These are phyloP conservation scores for Ascochyta lentis DNA, from an alignment of 2,329 filamentous ascomycete genomes.

Conservation along the genomic window DNA sequence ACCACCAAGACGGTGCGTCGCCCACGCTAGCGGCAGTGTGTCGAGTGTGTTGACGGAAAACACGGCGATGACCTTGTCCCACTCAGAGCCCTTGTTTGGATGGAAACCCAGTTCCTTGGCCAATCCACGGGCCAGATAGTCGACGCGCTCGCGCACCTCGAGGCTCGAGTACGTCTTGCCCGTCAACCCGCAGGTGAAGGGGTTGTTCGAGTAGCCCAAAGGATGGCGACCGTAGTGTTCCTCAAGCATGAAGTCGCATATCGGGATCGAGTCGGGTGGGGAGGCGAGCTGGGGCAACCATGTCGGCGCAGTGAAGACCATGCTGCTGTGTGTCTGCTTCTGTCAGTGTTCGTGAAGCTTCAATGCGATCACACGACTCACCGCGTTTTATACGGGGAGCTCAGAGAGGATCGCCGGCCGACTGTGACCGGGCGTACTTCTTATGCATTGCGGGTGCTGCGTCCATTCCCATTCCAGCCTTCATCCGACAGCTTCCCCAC, in stretches of 20 bases:
- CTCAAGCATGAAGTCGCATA: slow-evolving; percentile 78
- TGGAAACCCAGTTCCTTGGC: slow-evolving; percentile 74
- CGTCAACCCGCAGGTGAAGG: slow-evolving; percentile 78
- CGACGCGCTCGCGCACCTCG: slow-evolving; percentile 70
- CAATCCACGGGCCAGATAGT: slow-evolving; percentile 71
- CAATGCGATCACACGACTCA: neutral
- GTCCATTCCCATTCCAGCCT: neutral
- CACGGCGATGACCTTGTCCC: slow-evolving; percentile 79
- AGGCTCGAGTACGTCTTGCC: slow-evolving; percentile 69
- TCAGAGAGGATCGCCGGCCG: slow-evolving; percentile 8
- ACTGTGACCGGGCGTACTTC: neutral
- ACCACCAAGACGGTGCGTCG: slow-evolving; percentile 76
- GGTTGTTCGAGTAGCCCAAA: slow-evolving; percentile 67
- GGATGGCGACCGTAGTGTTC: slow-evolving; percentile 73
- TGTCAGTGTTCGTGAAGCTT: neutral
- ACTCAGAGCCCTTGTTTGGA: slow-evolving; percentile 74
- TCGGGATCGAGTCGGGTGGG: slow-evolving; percentile 74
- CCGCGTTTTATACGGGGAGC: neutral
- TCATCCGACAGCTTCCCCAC: slow-evolving; percentile 10
- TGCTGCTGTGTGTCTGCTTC: slow-evolving; percentile 24
- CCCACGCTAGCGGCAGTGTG: slow-evolving; percentile 74
- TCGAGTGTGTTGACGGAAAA: slow-evolving; percentile 88
- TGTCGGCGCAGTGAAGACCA: slow-evolving; percentile 65
- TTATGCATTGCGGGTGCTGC: slow-evolving; percentile 2
- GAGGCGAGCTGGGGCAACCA: slow-evolving; percentile 69